Percentiles rank a stretch among this genome's conserved stretches.
Conservation (phyloP, 2,329 filamentous ascomycete species). For the Colletotrichum tropicicola region DNA sequence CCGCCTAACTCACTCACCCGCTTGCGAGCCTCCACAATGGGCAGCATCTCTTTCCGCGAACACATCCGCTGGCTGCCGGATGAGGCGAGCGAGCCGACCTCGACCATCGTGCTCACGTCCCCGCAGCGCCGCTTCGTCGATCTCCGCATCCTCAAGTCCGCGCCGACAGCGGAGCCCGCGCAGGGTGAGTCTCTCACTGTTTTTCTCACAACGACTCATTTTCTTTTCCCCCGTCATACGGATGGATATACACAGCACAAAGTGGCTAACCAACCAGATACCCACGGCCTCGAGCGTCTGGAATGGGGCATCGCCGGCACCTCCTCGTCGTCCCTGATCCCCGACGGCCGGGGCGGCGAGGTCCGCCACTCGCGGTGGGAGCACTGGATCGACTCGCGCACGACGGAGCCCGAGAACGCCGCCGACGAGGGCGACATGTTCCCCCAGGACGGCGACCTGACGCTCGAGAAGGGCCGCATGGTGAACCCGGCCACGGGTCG, state of each 20-base stretch:
- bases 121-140: slow-evolving; percentile 68
- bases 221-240: neutral
- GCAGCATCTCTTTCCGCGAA: slow-evolving; percentile 64
- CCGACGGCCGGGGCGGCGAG: slow-evolving; percentile 36
- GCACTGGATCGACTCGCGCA: slow-evolving; percentile 69
- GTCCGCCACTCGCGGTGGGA: slow-evolving; percentile 55
- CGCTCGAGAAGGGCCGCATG: slow-evolving; percentile 68
- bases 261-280: neutral
- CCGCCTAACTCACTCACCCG: neutral
- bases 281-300: slow-evolving; percentile 44
- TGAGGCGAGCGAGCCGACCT: slow-evolving; percentile 65
- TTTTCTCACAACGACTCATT: neutral
- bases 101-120: slow-evolving; percentile 71
- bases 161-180: slow-evolving; percentile 28
- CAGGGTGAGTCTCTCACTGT: neutral
- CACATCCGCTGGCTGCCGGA: slow-evolving; percentile 68
- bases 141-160: slow-evolving; percentile 57
- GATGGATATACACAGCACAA: too few species aligned
- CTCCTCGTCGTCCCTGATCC: slow-evolving; percentile 47
- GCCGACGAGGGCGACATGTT: slow-evolving; percentile 67
- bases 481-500: slow-evolving; percentile 62
- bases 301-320: slow-evolving; percentile 74
- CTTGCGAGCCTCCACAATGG: slow-evolving; percentile 39
- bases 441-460: slow-evolving; percentile 46
- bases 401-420: slow-evolving; percentile 44